These are phyloP conservation scores for Epichloe hybrida DNA, from an alignment of 2,329 filamentous ascomycete genomes.

Conservation along the genomic window DNA sequence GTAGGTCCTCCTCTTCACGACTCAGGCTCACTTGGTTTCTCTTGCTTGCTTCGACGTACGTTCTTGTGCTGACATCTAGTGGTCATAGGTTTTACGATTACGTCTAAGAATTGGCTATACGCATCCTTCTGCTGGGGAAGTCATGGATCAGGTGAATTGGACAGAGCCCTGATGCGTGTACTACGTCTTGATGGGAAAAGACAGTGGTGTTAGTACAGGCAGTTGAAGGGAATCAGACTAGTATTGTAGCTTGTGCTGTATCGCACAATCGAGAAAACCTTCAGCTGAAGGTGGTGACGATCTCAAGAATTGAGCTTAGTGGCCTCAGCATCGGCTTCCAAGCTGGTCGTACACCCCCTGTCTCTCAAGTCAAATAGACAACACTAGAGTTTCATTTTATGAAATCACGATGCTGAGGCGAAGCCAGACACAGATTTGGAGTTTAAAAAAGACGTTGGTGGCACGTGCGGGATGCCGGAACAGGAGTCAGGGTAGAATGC, in stretches of 20 bases:
- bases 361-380: background rate
- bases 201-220: background rate
- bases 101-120: slow-evolving; percentile 74
- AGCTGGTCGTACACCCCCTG: too few species aligned
- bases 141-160: slow-evolving; percentile 95
- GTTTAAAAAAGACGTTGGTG: too few species aligned
- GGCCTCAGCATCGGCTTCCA: background rate
- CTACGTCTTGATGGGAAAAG: background rate
- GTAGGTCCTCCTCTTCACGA: slow-evolving; percentile 47
- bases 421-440: too few species aligned
- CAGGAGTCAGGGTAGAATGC: too few species aligned
- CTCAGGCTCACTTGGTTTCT: background rate
- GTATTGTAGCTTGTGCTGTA: background rate
- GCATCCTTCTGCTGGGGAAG: slow-evolving; percentile 53
- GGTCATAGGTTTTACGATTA: slow-evolving; percentile 60
- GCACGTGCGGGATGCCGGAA: too few species aligned
- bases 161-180: slow-evolving; percentile 50
- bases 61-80: slow-evolving; percentile 6
- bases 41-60: background rate
- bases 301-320: background rate
- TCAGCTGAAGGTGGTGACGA: background rate
- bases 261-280: background rate
- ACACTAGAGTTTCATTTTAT: too few species aligned
- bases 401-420: too few species aligned
- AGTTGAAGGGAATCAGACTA: background rate